Percentiles rank a stretch among this genome's conserved stretches.
Evolutionary conservation across 2,329 filamentous ascomycete species (phyloP).

Genomic region (Penicillium frequentans): DNA sequence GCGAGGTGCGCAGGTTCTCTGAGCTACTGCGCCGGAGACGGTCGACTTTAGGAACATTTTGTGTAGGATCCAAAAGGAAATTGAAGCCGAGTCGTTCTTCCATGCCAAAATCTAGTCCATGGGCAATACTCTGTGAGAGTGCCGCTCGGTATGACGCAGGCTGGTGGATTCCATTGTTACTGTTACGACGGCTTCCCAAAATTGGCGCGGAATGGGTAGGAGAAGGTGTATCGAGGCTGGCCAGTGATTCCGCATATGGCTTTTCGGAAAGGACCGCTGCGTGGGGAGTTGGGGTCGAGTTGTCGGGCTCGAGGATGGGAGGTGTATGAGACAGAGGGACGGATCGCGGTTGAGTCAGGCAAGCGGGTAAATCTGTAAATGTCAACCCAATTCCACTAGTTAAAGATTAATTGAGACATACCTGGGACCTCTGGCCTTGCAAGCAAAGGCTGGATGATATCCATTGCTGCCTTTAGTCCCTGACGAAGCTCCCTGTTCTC

Average conservation of each 20-base stretch:
- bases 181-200: slow-evolving; percentile 26
- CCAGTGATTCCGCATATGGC: slow-evolving; percentile 29
- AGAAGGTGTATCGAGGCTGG: slow-evolving; percentile 30
- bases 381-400: slow-evolving; percentile 1
- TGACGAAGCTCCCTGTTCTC: slow-evolving; percentile 78
- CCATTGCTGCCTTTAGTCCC: slow-evolving; percentile 65
- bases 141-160: slow-evolving; percentile 42
- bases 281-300: slow-evolving; percentile 21
- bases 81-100: slow-evolving; percentile 70
- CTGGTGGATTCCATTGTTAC: slow-evolving; percentile 17
- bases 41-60: slow-evolving; percentile 55
- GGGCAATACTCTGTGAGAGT: slow-evolving; percentile 45
- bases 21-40: slow-evolving; percentile 38
- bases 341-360: slow-evolving; percentile 15
- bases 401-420: slow-evolving; percentile 22
- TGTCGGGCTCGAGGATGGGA: slow-evolving; percentile 28
- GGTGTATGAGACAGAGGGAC: slow-evolving; percentile 21
- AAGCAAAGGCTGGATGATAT: slow-evolving; percentile 49
- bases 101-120: slow-evolving; percentile 58
- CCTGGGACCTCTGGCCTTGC: slow-evolving; percentile 45
- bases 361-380: slow-evolving; percentile 15
- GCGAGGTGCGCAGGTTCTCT: slow-evolving; percentile 24
- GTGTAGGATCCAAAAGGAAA: slow-evolving; percentile 66
- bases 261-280: slow-evolving; percentile 21
- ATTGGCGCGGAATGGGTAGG: slow-evolving; percentile 30